Evolutionary conservation across 2,329 filamentous ascomycete genomes (phyloP).

Genomic region (Fusarium mangiferae): DNA sequence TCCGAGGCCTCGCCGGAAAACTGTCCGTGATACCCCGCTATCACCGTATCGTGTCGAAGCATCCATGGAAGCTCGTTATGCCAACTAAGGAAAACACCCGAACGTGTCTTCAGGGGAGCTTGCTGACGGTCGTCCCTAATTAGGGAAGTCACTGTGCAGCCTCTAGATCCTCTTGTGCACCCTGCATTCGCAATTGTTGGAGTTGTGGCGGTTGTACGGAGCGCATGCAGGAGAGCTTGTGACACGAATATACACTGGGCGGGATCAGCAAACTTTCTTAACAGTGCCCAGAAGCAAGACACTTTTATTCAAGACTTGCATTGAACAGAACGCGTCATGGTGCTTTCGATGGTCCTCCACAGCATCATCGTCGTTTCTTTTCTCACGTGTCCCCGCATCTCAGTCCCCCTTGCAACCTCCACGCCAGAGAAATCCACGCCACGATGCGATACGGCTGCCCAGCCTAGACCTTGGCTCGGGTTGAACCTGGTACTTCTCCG

Average conservation of each 20-base stretch:
- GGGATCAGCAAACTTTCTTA: conserved; percentile 14
- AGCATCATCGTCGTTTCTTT: conserved; percentile 39
- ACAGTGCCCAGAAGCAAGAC: conserved; percentile 14
- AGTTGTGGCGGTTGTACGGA: conserved; percentile 13
- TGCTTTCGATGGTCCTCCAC: conserved; percentile 27
- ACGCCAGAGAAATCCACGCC: conserved; percentile 37
- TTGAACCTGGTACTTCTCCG: conserved; percentile 38
- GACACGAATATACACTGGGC: conserved; percentile 11
- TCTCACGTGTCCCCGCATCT: conserved; percentile 47
- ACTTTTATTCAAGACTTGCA: conserved; percentile 24
- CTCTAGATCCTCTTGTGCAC: conserved; percentile 11
- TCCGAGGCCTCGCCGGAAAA: conserved; percentile 26
- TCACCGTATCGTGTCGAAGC: conserved; percentile 40
- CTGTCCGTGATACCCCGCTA: conserved; percentile 44
- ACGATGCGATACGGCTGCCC: conserved; percentile 40
- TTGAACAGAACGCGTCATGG: conserved; percentile 39
- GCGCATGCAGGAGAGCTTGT: conserved; percentile 17
- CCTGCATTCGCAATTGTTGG: conserved; percentile 1
- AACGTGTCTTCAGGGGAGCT: conserved; percentile 22
- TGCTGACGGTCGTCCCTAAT: conserved; percentile 23
- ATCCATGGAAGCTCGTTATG: conserved; percentile 42
- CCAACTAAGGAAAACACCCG: conserved; percentile 40
- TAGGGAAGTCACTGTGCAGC: conserved; percentile 17
- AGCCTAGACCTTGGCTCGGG: conserved; percentile 34
- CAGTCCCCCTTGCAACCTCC: conserved; percentile 40